Evolutionary conservation across 352 stramenopile species (phyloP).

Genomic region (Phytophthora tentaculata): DNA sequence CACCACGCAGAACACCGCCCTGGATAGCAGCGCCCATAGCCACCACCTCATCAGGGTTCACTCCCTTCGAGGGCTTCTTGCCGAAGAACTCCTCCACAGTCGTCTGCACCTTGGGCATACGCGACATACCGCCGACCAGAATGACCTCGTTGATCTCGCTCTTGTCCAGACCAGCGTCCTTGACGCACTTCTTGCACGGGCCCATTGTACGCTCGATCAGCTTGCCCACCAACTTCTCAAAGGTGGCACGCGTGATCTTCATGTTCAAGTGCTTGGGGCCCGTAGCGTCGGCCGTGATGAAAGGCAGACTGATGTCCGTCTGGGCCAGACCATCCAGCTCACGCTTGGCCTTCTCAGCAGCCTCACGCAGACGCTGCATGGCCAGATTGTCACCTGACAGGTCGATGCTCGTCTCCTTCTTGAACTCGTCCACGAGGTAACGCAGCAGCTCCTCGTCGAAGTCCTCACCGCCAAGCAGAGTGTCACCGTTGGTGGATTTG

Average conservation of each 20-base stretch:
- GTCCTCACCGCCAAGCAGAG: slow-evolving; percentile 95
- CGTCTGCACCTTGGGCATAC: slow-evolving; percentile 98
- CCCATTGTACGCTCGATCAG: slow-evolving; percentile 95
- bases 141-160: slow-evolving; percentile 98
- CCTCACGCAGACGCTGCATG: slow-evolving; percentile 96
- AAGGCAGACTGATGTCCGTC: slow-evolving; percentile 97
- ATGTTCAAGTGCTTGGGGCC: slow-evolving; percentile 99
- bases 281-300: slow-evolving; percentile 97
- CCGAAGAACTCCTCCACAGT: slow-evolving; percentile 97
- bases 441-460: slow-evolving; percentile 97
- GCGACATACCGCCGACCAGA: slow-evolving; percentile 98
- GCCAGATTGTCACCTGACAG: slow-evolving; percentile 94
- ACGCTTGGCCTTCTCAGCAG: slow-evolving; percentile 95
- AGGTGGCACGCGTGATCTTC: slow-evolving; percentile 94
- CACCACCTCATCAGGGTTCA: slow-evolving; percentile 99
- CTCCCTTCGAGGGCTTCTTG: slow-evolving; percentile 94
- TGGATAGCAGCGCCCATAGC: slow-evolving; percentile 98
- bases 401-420: slow-evolving; percentile 96
- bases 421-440: slow-evolving; percentile 95
- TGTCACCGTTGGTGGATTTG: slow-evolving; percentile 97
- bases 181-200: slow-evolving; percentile 93
- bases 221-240: slow-evolving; percentile 95
- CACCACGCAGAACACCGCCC: slow-evolving; percentile 95
- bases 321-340: slow-evolving; percentile 97
- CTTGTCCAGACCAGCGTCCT: slow-evolving; percentile 90